These are phyloP conservation scores for Kuraishia ogatae DNA, from an alignment of 805 yeast genomes.

Conservation along the genomic window DNA sequence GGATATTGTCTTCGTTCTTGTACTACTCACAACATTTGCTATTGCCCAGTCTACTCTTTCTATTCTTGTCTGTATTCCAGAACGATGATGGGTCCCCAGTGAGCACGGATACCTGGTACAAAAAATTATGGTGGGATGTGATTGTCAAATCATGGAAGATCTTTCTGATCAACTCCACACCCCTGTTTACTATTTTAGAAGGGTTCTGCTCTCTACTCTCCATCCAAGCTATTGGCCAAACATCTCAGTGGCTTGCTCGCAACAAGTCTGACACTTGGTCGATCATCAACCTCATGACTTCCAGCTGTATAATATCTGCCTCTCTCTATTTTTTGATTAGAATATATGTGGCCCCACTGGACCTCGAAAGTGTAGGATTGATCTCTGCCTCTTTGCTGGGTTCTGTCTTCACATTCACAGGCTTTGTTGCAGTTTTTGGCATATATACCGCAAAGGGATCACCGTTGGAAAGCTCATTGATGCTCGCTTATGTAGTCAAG, in stretches of 20 bases:
- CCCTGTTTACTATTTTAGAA: conserved; percentile 81
- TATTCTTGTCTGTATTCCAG: conserved; percentile 51
- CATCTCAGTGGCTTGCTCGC: conserved; percentile 58
- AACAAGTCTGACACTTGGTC: conserved; percentile 71
- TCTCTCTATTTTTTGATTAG: conserved; percentile 74
- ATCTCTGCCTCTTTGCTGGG: conserved; percentile 81
- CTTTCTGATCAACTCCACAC: conserved; percentile 72
- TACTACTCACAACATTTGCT: conserved; percentile 79
- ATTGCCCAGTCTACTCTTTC: conserved; percentile 72
- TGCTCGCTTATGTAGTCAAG: conserved; percentile 86
- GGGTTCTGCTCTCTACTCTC: conserved; percentile 88
- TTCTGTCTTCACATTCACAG: conserved; percentile 68
- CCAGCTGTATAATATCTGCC: conserved; percentile 69
- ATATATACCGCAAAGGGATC: conserved; percentile 77
- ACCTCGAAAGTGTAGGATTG: conserved; percentile 50
- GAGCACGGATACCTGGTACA: conserved; percentile 9
- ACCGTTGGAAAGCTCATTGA: conserved; percentile 80
- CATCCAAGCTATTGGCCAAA: conserved; percentile 89
- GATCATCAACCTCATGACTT: conserved; percentile 58
- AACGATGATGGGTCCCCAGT: conserved; percentile 4
- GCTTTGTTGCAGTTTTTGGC: conserved; percentile 73
- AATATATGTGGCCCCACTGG: conserved; percentile 72
- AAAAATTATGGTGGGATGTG: conserved; percentile 23
- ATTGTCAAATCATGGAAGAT: conserved; percentile 62
- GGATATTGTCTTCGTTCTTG: conserved; percentile 35